These are phyloP conservation scores for Camellia oleifera DNA, from an alignment of 179 eudicot genomes.

Conservation along the genomic window DNA sequence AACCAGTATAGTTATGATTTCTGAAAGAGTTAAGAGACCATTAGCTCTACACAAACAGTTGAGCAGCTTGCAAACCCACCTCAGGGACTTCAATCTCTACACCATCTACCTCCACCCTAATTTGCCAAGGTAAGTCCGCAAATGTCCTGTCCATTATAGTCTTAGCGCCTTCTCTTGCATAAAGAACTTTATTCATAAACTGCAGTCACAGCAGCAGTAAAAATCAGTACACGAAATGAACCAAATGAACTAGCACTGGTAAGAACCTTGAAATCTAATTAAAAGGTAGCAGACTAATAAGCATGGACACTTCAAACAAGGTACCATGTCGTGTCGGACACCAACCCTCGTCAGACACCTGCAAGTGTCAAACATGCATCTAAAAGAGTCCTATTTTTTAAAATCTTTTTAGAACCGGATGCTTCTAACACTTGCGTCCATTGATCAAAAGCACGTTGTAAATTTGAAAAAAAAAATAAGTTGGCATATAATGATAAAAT, in stretches of 20 bases:
- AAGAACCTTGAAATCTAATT: not conserved
- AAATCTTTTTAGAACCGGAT: no score
- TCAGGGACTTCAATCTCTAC: constrained; percentile 92
- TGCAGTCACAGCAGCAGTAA: constrained; percentile 27
- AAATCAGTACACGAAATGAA: constrained; percentile 13
- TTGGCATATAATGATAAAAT: no score
- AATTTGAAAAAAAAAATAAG: no score
- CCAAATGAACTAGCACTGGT: not conserved
- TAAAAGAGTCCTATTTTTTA: no score
- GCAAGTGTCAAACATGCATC: no score
- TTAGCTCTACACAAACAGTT: constrained; percentile 4
- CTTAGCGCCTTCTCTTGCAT: constrained; percentile 98
- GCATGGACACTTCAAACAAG: no score
- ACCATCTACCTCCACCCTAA: constrained; percentile 93
- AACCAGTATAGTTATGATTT: not conserved
- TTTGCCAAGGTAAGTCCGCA: constrained; percentile 93
- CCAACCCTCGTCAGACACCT: no score
- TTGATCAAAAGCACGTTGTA: no score
- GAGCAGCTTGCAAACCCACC: constrained; percentile 41
- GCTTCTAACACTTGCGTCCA: no score
- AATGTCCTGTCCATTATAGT: constrained; percentile 94
- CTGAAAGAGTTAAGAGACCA: not conserved
- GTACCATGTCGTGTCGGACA: no score
- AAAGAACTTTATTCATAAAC: constrained; percentile 99
- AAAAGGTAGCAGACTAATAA: not conserved